Evolutionary conservation across 1,139 yeast species (phyloP).

Genomic region (Debaryomycetaceae sp.): DNA sequence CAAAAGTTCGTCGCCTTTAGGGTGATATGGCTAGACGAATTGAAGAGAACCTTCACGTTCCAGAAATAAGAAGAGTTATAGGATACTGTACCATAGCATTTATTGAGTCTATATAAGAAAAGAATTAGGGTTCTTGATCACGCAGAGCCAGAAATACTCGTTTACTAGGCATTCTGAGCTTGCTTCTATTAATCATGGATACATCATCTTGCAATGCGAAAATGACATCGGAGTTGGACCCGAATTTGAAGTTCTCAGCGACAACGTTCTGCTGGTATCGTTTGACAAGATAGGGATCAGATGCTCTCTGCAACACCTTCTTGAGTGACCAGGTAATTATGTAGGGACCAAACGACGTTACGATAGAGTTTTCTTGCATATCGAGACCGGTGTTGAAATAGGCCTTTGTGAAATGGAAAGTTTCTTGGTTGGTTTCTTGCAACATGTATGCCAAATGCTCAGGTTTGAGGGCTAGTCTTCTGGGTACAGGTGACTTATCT

Average conservation of each 20-base stretch:
- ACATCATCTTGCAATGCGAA: slow-evolving; percentile 72
- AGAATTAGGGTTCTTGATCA: too few relatives aligned
- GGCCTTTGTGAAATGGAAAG: slow-evolving; percentile 63
- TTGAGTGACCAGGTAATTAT: slow-evolving; percentile 78
- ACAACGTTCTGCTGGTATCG: slow-evolving; percentile 61
- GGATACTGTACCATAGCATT: too few relatives aligned
- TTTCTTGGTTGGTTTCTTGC: slow-evolving; percentile 45
- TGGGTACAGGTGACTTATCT: slow-evolving; percentile 67
- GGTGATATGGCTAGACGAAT: slow-evolving; percentile 60
- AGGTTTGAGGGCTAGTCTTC: slow-evolving; percentile 62
- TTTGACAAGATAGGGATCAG: slow-evolving; percentile 59
- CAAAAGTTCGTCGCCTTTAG: slow-evolving; percentile 65
- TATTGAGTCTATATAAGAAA: too few relatives aligned
- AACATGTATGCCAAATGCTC: slow-evolving; percentile 69
- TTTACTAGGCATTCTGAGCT: slow-evolving; percentile 49
- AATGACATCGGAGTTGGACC: slow-evolving; percentile 66
- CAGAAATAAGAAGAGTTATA: slow-evolving; percentile 15
- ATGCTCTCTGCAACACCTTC: slow-evolving; percentile 51
- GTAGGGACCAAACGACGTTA: slow-evolving; percentile 77
- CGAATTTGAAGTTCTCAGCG: slow-evolving; percentile 76
- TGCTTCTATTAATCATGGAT: slow-evolving; percentile 54
- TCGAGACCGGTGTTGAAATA: slow-evolving; percentile 68
- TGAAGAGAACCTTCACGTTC: slow-evolving; percentile 51
- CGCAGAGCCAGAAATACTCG: neutral
- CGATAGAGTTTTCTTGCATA: slow-evolving; percentile 64